These are phyloP conservation scores for Aplosporella prunicola DNA, from an alignment of 2,329 filamentous ascomycete species.

Conservation along the genomic window DNA sequence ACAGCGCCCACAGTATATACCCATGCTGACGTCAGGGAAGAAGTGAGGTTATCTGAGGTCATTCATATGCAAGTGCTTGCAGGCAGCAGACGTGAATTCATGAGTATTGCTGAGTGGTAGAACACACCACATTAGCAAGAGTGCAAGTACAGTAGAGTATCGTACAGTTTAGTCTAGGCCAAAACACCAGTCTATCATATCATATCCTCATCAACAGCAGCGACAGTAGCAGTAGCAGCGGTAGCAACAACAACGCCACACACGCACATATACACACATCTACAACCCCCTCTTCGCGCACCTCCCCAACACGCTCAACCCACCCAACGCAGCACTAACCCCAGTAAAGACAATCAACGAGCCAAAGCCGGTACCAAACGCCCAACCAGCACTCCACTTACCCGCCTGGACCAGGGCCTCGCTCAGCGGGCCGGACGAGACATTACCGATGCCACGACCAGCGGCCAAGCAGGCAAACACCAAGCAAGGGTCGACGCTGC, in stretches of 20 bases:
- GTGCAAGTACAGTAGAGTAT: no score
- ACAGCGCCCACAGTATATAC: no score
- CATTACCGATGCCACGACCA: conserved; percentile 42
- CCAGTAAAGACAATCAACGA: conserved; percentile 34
- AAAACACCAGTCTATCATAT: no score
- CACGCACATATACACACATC: background rate
- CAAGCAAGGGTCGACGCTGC: conserved; percentile 36
- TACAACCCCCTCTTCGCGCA: conserved; percentile 15
- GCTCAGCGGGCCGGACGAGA: conserved; percentile 42
- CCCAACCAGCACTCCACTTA: conserved; percentile 19
- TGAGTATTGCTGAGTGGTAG: no score
- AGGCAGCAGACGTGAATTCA: no score
- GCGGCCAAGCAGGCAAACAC: conserved; percentile 38
- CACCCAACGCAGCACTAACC: conserved; percentile 26
- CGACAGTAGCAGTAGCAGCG: no score
- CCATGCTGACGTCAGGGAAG: no score
- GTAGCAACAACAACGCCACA: background rate
- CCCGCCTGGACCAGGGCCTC: conserved; percentile 30
- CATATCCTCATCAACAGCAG: no score
- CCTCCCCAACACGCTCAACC: conserved; percentile 18
- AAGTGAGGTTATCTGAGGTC: no score
- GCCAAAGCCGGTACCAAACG: conserved; percentile 36
- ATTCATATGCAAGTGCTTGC: no score
- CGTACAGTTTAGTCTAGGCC: no score
- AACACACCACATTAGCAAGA: no score